Conservation (phyloP, 2,329 filamentous ascomycete species). For the Cryphonectria parasitica region DNA sequence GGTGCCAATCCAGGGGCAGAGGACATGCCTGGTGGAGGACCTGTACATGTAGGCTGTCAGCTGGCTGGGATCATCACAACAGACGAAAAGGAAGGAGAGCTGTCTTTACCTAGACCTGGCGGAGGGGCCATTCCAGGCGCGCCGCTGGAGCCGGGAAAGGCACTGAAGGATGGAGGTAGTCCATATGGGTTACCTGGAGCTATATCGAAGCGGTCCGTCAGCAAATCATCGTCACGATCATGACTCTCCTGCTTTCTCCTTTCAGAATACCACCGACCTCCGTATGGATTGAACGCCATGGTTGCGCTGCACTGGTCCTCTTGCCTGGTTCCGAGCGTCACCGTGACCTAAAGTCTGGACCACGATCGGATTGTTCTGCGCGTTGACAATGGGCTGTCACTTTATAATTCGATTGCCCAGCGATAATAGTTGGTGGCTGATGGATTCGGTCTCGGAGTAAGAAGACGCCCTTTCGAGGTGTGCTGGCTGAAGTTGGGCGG, state of each 20-base stretch:
- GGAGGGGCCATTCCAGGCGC: constrained; percentile 75
- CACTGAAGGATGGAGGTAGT: constrained; percentile 72
- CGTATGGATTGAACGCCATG: constrained; percentile 67
- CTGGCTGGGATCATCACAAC: constrained; percentile 19
- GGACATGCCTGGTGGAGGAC: constrained; percentile 79
- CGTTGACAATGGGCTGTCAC: neutral
- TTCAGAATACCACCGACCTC: constrained; percentile 45
- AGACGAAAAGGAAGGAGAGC: constrained; percentile 4
- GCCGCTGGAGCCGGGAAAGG: constrained; percentile 64
- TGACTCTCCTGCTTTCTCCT: no score
- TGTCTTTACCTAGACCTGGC: constrained; percentile 75
- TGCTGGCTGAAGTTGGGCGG: neutral
- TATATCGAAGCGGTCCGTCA: neutral
- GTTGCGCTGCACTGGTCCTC: constrained; percentile 6
- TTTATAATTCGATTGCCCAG: neutral
- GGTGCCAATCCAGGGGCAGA: constrained; percentile 79
- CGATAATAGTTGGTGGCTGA: neutral
- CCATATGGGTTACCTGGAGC: constrained; percentile 65
- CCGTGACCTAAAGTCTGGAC: neutral
- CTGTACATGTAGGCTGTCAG: constrained; percentile 45
- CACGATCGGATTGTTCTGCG: constrained; percentile 12
- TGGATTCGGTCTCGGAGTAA: neutral
- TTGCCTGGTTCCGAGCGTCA: neutral
- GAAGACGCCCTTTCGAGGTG: neutral
- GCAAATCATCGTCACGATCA: neutral